Conservation (phyloP, 306 rosid species). For the Aeschynomene evenia region DNA sequence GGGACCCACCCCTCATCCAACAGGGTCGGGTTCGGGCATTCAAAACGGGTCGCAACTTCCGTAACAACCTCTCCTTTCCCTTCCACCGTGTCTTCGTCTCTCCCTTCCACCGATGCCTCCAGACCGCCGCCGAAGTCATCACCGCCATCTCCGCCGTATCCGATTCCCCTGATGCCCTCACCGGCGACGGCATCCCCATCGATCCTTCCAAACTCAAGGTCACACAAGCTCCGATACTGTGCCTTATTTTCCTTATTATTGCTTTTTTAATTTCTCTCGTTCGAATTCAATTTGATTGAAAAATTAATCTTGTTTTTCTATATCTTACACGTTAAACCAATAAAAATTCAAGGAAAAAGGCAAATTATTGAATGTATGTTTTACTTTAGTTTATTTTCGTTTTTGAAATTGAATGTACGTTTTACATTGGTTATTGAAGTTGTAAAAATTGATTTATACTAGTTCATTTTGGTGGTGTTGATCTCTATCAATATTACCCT, state of each 20-base stretch:
- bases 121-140: conserved; percentile 71
- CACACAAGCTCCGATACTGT: neutral
- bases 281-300: no score
- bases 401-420: no score
- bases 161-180: conserved; percentile 27
- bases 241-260: neutral
- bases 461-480: no score
- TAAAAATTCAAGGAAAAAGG: no score
- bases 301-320: no score
- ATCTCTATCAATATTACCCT: no score
- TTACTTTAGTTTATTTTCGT: no score
- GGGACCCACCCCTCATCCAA: conserved; percentile 74
- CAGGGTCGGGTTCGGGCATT: conserved; percentile 63
- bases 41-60: conserved; percentile 57
- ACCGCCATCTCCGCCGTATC: conserved; percentile 49
- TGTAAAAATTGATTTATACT: no score
- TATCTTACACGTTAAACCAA: no score
- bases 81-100: conserved; percentile 75
- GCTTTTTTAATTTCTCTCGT: neutral
- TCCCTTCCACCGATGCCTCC: conserved; percentile 86
- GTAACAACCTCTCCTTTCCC: conserved; percentile 43
- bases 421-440: no score
- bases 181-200: conserved; percentile 35
- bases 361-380: no score
- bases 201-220: conserved; percentile 72